These are phyloP conservation scores for Hortiboletus campestris DNA, from an alignment of 768 basidiomycete species.

Conservation along the genomic window DNA sequence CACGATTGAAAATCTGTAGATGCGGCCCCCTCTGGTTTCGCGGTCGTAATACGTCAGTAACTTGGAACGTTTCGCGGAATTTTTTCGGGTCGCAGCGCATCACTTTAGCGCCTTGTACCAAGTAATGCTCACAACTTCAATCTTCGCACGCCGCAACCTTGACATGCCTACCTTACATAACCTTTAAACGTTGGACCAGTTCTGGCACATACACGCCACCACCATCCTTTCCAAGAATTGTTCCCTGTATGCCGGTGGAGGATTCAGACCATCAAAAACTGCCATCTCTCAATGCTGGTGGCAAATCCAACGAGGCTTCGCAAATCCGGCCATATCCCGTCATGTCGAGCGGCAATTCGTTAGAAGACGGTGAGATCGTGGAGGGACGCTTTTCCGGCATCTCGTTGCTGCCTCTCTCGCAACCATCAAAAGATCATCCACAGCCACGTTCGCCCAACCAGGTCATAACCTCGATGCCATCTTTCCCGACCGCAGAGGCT, in stretches of 20 bases:
- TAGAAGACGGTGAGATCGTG: conserved; percentile 25
- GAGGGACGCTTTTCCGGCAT: conserved; percentile 7
- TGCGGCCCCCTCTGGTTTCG: no score
- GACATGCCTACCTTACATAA: not conserved
- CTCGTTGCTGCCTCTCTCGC: not conserved
- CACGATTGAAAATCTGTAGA: no score
- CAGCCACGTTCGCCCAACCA: not conserved
- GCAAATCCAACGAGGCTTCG: not conserved
- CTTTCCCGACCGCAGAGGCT: not conserved
- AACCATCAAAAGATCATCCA: not conserved
- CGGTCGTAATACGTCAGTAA: no score
- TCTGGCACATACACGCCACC: not conserved
- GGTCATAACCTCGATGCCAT: not conserved
- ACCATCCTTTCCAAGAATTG: not conserved
- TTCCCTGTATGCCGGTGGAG: not conserved
- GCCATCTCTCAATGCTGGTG: not conserved
- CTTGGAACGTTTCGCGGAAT: no score
- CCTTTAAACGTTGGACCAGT: not conserved
- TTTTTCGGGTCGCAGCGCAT: no score
- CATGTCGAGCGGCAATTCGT: not conserved
- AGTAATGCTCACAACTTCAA: no score
- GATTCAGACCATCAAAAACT: not conserved
- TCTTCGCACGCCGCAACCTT: not conserved
- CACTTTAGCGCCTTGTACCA: no score
- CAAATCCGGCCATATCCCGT: not conserved